These are phyloP conservation scores for Tagetes patula DNA, from an alignment of 129 eudicot genomes.

Conservation along the genomic window DNA sequence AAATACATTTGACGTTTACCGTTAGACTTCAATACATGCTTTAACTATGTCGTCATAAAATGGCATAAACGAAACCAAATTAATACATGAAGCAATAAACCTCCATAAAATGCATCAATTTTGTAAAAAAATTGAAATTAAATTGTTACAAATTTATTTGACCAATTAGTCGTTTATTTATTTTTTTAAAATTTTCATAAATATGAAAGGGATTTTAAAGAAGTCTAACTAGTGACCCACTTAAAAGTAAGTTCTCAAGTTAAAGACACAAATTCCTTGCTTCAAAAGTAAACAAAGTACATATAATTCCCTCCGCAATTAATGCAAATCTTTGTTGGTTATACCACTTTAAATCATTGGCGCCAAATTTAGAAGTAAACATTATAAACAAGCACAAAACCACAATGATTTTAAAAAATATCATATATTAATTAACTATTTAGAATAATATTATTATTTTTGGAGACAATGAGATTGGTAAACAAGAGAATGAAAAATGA, in stretches of 20 bases:
- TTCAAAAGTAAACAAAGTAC: conserved; percentile 31
- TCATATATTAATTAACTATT: not conserved
- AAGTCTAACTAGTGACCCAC: conserved; percentile 30
- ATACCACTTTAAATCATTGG: conserved; percentile 1
- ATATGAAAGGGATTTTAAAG: not conserved
- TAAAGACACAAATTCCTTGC: conserved; percentile 34
- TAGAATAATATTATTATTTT: no score
- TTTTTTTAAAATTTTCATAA: not conserved
- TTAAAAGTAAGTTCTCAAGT: conserved; percentile 18
- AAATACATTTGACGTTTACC: not conserved
- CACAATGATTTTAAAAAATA: not conserved
- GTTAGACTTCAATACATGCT: not conserved
- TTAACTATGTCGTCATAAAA: not conserved
- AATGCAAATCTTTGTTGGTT: conserved; percentile 18
- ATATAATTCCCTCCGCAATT: conserved; percentile 26
- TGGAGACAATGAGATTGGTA: no score
- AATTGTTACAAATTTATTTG: not conserved
- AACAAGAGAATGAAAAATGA: not conserved
- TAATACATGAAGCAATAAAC: not conserved
- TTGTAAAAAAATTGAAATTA: not conserved
- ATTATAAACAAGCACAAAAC: not conserved
- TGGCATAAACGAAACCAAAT: not conserved
- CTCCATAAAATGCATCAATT: not conserved
- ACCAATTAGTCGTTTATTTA: no score
- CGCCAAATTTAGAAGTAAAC: conserved; percentile 32